Base-by-base conservation (phyloP, 2,329 filamentous ascomycete genomes). In the Colletotrichum euphorbiae region DNA sequence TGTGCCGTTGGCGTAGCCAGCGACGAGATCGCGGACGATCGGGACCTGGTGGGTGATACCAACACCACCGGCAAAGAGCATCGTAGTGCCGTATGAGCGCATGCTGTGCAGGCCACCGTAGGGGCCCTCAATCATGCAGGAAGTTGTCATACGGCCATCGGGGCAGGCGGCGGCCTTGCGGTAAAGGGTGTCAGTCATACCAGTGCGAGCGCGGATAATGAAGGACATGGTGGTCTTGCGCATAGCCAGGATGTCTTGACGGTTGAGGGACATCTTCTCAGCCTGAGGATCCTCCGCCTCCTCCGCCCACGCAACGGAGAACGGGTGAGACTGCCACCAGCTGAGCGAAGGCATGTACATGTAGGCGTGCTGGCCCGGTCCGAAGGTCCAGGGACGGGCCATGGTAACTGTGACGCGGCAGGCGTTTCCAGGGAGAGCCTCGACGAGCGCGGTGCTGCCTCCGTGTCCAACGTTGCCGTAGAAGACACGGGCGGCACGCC, bases 11-110 rank as follows among this genome's bases (percentile, higher is more conserved):
- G 85, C 84, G 76, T 87, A 92, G 43, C 91, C 91, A 6, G 84
- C 82, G 31, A 94, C 87, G 1, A 95, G 85, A 71, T 93, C 88
- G 65, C 90, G 89, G 43, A 94, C 86, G 76, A 93, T 91, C 59
- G 91, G 90, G 28, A 94, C 88, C 71, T 91, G 91, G 73, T 95
- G 92, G 1, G 92, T 93, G 73, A 95, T 92, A 70, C 92, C 92
- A 12, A 94, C 90, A 73, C 92, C 92, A 65, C 91, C 92, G 0
- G 92, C 92, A 75, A 95, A 93, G 43, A 95, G 85, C 77, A 94
- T 87, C 33, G 91, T 89, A 0, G 91, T 93, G 71, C 92, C 92
- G 77, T 93, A 94, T 1, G 90, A 93, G 69, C 90, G 85, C 76
- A 94, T 84, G 71, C 82, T 84, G 76, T 93, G 90, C 75, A 90